Evolutionary conservation across 495 filamentous ascomycete species (phyloP).

Genomic region (Aspergillus cristatus): DNA sequence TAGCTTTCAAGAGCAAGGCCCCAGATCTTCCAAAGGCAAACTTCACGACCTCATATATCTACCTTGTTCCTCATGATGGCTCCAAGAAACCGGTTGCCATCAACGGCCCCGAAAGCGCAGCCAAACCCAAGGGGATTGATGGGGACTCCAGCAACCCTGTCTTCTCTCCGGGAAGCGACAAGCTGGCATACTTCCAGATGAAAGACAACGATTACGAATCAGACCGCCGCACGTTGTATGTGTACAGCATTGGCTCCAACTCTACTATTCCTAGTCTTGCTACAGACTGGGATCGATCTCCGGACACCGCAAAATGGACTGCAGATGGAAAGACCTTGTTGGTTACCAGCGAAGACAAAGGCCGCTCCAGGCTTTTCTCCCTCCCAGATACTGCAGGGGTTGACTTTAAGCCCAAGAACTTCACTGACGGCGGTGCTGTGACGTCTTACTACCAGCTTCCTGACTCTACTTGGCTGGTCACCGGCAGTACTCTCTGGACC

Average conservation of each 20-base stretch:
- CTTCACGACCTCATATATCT: constrained; percentile 30
- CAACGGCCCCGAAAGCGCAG: constrained; percentile 24
- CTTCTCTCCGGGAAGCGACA: constrained; percentile 30
- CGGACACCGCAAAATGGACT: constrained; percentile 24
- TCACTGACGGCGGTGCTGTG: constrained; percentile 19
- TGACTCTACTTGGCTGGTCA: constrained; percentile 24
- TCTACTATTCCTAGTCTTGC: constrained; percentile 22
- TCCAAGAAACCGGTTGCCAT: constrained; percentile 21
- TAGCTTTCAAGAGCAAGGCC: constrained; percentile 35
- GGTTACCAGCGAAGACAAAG: constrained; percentile 23
- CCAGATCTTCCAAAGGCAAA: constrained; percentile 31
- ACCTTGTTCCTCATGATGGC: constrained; percentile 30
- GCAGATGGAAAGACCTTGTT: constrained; percentile 23
- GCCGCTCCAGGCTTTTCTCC: constrained; percentile 20
- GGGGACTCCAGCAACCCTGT: constrained; percentile 24
- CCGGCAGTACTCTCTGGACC: constrained; percentile 23
- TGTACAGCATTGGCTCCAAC: constrained; percentile 22
- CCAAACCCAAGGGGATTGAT: constrained; percentile 18
- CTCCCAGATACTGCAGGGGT: constrained; percentile 20
- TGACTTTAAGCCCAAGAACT: constrained; percentile 23
- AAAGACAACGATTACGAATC: constrained; percentile 26
- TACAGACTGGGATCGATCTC: constrained; percentile 33
- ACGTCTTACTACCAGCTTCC: constrained; percentile 23
- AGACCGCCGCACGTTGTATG: constrained; percentile 27
- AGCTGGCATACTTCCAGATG: constrained; percentile 34